Percentiles rank a stretch among this genome's conserved stretches.
These are phyloP conservation scores for Cadophora malorum DNA, from an alignment of 2,329 filamentous ascomycete species.

Conservation along the genomic window DNA sequence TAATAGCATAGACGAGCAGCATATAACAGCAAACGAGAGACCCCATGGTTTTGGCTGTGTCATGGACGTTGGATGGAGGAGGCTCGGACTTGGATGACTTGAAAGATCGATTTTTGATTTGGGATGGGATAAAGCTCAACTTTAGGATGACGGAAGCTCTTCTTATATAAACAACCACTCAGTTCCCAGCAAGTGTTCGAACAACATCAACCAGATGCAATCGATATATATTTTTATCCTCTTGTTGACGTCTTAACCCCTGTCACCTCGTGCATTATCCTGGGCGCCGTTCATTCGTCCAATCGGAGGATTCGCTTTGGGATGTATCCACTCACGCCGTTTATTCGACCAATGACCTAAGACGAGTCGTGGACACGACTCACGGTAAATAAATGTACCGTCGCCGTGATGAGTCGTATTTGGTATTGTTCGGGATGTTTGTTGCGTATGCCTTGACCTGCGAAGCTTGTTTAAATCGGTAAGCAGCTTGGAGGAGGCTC, in stretches of 20 bases:
- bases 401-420: no score
- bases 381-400: no score
- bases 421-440: no score
- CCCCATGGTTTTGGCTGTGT: not conserved
- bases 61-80: not conserved
- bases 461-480: no score
- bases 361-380: not conserved
- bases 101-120: no score
- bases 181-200: no score
- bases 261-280: not conserved
- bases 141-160: no score
- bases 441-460: no score
- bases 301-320: not conserved
- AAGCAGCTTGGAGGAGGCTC: no score
- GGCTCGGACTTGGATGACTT: no score
- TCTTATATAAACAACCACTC: no score
- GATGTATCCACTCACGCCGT: not conserved
- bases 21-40: conserved; percentile 10
- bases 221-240: not conserved
- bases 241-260: not conserved
- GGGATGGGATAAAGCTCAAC: no score
- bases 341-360: not conserved
- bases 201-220: not conserved
- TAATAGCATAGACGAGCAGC: conserved; percentile 12
- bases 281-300: conserved; percentile 3